Percentiles rank a stretch among this genome's conserved stretches.
Conservation (phyloP, 163 green algal genomes). For the Chlamydomonas reinhardtii region DNA sequence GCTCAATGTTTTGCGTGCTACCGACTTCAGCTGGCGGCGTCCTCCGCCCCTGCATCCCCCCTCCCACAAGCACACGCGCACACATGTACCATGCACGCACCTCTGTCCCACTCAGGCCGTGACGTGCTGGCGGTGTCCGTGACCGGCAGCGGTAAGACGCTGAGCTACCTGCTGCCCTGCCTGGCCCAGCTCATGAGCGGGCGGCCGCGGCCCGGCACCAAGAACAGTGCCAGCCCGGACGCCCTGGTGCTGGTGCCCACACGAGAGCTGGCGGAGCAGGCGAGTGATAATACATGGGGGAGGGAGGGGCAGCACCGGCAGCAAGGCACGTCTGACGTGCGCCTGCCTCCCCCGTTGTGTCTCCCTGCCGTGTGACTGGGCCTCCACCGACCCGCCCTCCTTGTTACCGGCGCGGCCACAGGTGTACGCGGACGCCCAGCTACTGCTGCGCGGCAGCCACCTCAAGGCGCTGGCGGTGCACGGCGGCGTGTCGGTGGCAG, state of each 20-base stretch:
- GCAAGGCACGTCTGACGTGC: too few relatives aligned
- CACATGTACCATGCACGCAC: too few relatives aligned
- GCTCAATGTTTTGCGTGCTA: too few relatives aligned
- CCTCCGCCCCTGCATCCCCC: too few relatives aligned
- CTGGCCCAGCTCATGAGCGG: slow-evolving; percentile 29
- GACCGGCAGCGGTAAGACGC: slow-evolving; percentile 62
- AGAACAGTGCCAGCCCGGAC: slow-evolving; percentile 77
- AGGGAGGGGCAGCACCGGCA: too few relatives aligned
- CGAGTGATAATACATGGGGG: slow-evolving; percentile 62
- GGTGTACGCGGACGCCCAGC: slow-evolving; percentile 91
- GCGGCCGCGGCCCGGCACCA: neutral
- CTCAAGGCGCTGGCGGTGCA: slow-evolving; percentile 72
- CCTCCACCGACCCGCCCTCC: too few relatives aligned
- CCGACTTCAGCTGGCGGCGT: too few relatives aligned
- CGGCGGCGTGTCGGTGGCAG: slow-evolving; percentile 84
- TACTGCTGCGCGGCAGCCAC: slow-evolving; percentile 85
- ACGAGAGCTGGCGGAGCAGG: slow-evolving; percentile 91
- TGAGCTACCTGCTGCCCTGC: slow-evolving; percentile 56
- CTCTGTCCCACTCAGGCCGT: slow-evolving; percentile 15
- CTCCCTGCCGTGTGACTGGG: too few relatives aligned
- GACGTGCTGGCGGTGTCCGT: slow-evolving; percentile 60
- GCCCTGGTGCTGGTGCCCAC: slow-evolving; percentile 94
- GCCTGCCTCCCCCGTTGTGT: too few relatives aligned
- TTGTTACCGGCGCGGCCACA: slow-evolving; percentile 63
- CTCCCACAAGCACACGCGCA: too few relatives aligned